These are phyloP conservation scores for Cokeromyces recurvatus DNA, from an alignment of 371 early-diverging fungal species.

Conservation along the genomic window DNA sequence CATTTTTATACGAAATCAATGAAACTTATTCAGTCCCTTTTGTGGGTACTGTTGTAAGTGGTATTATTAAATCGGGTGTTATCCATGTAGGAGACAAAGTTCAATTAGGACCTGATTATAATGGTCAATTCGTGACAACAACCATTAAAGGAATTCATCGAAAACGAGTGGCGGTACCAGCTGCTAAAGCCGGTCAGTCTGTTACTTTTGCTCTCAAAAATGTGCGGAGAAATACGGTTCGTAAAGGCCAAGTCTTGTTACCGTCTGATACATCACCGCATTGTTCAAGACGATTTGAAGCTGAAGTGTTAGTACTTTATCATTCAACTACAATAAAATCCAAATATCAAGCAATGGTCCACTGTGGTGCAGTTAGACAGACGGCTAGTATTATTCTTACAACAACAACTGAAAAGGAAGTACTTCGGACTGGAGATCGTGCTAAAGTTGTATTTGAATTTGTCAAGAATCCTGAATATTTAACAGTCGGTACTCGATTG, in stretches of 20 bases:
- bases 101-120: slow-evolving; percentile 82
- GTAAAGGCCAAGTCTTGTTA: slow-evolving; percentile 90
- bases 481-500: slow-evolving; percentile 71
- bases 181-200: slow-evolving; percentile 79
- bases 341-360: slow-evolving; percentile 93
- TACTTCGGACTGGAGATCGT: slow-evolving; percentile 86
- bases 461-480: slow-evolving; percentile 79
- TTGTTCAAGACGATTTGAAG: slow-evolving; percentile 81
- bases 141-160: slow-evolving; percentile 85
- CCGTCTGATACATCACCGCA: slow-evolving; percentile 39
- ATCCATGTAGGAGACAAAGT: slow-evolving; percentile 80
- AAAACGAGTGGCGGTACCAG: slow-evolving; percentile 76
- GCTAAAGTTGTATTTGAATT: slow-evolving; percentile 82
- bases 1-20: slow-evolving; percentile 78
- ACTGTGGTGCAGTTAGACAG: slow-evolving; percentile 87
- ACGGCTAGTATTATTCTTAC: slow-evolving; percentile 73
- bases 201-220: slow-evolving; percentile 86
- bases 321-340: slow-evolving; percentile 87
- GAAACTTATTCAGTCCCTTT: slow-evolving; percentile 89
- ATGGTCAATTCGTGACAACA: slow-evolving; percentile 73
- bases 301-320: slow-evolving; percentile 85
- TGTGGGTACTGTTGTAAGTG: slow-evolving; percentile 85
- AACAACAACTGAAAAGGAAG: slow-evolving; percentile 58
- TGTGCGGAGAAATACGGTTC: slow-evolving; percentile 67
- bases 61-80: slow-evolving; percentile 56